These are phyloP conservation scores for Alternaria sp. DNA, from an alignment of 2,329 filamentous ascomycete species.

Conservation along the genomic window DNA sequence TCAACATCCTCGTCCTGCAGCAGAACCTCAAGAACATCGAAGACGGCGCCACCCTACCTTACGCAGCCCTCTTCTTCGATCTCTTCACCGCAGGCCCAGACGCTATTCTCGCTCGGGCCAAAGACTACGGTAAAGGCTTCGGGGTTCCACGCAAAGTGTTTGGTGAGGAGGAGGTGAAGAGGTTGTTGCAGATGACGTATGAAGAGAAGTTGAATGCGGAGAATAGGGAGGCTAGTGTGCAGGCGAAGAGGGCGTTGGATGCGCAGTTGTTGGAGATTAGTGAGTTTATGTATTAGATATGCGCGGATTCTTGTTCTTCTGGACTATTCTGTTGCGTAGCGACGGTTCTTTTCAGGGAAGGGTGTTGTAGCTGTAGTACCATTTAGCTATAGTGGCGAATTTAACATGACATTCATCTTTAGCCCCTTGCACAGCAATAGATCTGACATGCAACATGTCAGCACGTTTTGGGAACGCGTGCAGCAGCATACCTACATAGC, in stretches of 20 bases:
- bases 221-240: conserved; percentile 68
- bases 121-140: conserved; percentile 47
- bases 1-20: conserved; percentile 93
- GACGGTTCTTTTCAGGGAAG: not conserved
- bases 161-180: conserved; percentile 49
- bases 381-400: not conserved
- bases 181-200: conserved; percentile 51
- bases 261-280: conserved; percentile 73
- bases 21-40: conserved; percentile 97
- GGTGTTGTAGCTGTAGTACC: not conserved
- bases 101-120: conserved; percentile 68
- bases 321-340: not conserved
- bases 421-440: not conserved
- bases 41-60: conserved; percentile 67
- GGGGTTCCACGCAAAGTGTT: conserved; percentile 41
- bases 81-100: conserved; percentile 72
- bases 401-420: not conserved
- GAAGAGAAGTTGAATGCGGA: conserved; percentile 64
- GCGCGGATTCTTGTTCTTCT: not conserved
- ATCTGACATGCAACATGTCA: not conserved
- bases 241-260: conserved; percentile 72
- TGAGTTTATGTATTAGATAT: conserved; percentile 67
- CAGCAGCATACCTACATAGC: not conserved
- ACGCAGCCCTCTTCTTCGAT: conserved; percentile 71
- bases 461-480: not conserved